phyloP scores from a whole-genome alignment of 202 grass and related monocot species.

The Elaeis oleifera region DNA sequence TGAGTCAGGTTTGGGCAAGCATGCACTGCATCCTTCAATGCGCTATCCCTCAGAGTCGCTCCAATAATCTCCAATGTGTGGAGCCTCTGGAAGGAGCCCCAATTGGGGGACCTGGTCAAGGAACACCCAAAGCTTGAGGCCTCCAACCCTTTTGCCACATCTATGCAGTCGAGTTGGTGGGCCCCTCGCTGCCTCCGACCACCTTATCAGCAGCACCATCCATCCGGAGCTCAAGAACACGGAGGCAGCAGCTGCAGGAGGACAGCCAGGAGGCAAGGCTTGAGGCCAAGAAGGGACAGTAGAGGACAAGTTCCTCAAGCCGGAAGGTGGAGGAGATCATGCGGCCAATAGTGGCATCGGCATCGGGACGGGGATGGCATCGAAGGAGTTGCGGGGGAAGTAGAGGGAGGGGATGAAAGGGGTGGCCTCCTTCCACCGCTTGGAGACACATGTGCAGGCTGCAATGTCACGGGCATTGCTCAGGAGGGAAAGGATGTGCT shows the following conservation, averaged over 20 bases:
- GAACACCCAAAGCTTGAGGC: constrained; percentile 78
- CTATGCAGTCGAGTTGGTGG: constrained; percentile 54
- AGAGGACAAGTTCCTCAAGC: constrained; percentile 73
- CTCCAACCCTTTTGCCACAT: constrained; percentile 41
- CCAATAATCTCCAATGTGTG: constrained; percentile 75
- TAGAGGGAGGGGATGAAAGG: constrained; percentile 79
- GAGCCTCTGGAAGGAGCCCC: constrained; percentile 41
- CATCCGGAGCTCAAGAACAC: constrained; percentile 72
- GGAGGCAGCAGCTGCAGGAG: constrained; percentile 42
- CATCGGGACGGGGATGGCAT: constrained; percentile 3
- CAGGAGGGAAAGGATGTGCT: constrained; percentile 69
- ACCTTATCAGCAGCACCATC: constrained; percentile 54
- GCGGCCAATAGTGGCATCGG: constrained; percentile 54
- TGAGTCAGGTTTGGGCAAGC: constrained; percentile 73
- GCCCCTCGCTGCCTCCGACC: background rate
- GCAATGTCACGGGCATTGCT: constrained; percentile 81
- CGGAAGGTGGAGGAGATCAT: constrained; percentile 48
- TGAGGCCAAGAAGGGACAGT: constrained; percentile 71
- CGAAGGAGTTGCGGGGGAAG: constrained; percentile 74
- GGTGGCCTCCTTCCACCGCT: constrained; percentile 67
- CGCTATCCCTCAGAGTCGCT: constrained; percentile 45
- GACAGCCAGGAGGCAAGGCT: constrained; percentile 46
- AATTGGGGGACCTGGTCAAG: constrained; percentile 47
- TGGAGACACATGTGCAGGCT: constrained; percentile 59
- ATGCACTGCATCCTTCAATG: constrained; percentile 43